Evolutionary conservation across 1,284 basidiomycete genomes (phyloP), one percentile per base, ranked within the genome.

Genomic region (Spongispora temasekensis): DNA sequence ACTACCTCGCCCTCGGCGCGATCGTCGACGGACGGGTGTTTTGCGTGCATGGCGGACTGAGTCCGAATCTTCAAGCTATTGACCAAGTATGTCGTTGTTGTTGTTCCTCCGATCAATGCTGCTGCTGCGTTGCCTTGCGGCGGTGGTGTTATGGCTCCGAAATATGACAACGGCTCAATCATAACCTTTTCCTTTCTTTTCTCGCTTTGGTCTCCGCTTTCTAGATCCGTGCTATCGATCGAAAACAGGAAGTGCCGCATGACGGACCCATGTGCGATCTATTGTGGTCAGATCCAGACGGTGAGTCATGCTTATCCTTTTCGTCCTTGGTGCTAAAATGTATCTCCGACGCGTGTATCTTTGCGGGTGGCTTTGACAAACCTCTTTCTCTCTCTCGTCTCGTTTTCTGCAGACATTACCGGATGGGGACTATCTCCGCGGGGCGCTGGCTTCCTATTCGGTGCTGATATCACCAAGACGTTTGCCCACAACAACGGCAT

Each of bases 191-290:
- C 25, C 25, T 46, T 7, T 55, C 44, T 46, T 46, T 44, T 46
- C 8, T 55, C 44, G 58, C n/a, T 65, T 62, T 27, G 58, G 46
- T 58, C 57, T 58, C 60, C 67, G 60, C 31, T 50, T n/a, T 68
- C 50, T 76, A 98, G 94, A 98, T 99, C 71, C 90, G 97, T 51
- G 85, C 89, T 44, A 97, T 99, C 67, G 97, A 98, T 79, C 80
- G 97, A 34, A 96, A 97, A 76, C 95, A 98, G 77, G 97, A 99
- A 75, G 97, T 99, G 13, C 97, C 97, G n/a, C 97, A 99, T 75
- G 97, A 99, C 73, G 97, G 97, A 10, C 89, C 95, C 9, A 98
- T 99, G 96, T 99, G 97, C 73, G 97, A 99, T 77, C 79, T 99
- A 7, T 82, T 99, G 23, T 99, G 97, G 97, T 98, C 95, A 59